Base-by-base conservation (phyloP, 805 yeast genomes). In the Crinitomyces ghanaensis region DNA sequence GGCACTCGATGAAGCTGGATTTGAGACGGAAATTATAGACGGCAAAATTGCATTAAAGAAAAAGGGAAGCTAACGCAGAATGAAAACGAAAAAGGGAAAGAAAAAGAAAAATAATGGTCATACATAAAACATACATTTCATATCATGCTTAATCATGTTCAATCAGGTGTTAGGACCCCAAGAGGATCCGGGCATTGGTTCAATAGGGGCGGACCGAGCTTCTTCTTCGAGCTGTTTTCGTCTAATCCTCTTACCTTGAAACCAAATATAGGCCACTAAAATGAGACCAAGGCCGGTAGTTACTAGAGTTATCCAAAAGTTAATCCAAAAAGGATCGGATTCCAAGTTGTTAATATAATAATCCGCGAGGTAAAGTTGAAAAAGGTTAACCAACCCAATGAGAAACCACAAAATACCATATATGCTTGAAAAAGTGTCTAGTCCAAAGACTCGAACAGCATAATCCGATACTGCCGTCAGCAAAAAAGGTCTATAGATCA, bases 391-490 rank as follows among this genome's bases (percentile, higher is more conserved):
- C 39, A 80, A 62, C 37, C 85, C 77, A 49, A 85, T 83, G 48
- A 85, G 66, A 13, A 86, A 59, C n/a, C n/a, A n/a, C n/a, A n/a
- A n/a, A n/a, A n/a, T n/a, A 1, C 97, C 97, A 51, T 88, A 88
- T 5, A 88, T 77, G 1, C 85, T 80, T 23, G 96, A 96, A 57
- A 88, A 86, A 1, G 93, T 84, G 35, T 74, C 77, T 56, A 80
- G 85, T 0, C 97, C 97, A 60, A 88, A 86, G 20, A 86, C 88
- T 53, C 86, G 86, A 19, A 94, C 93, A 48, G 85, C 72, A 54
- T 77, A 84, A 56, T 88, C 96, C 1, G 94, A 80, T 5, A 85
- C 83, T 2, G 93, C 82, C 2, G 97, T 86, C 57, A 86, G 88
- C 51, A 81, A 85, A 50, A 86, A 81, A 7, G 97, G 95, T 54